Base-by-base conservation (phyloP, 352 stramenopile genomes). In the Pythium phragmiticola region DNA sequence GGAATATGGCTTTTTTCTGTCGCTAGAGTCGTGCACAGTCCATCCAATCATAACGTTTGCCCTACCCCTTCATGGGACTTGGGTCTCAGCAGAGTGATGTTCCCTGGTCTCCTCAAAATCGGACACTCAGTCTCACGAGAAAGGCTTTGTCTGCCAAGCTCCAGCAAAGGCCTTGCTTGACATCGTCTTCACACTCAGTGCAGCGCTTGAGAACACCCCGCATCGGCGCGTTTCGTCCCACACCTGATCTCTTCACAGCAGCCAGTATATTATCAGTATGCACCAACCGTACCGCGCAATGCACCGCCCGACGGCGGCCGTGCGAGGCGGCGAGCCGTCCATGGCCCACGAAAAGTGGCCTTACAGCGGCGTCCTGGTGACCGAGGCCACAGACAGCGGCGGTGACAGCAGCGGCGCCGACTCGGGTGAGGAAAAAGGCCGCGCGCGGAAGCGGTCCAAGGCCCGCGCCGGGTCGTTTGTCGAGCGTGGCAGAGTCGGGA, bases 281-380 rank as follows among this genome's bases (percentile, higher is more conserved):
- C 52, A 58, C 21, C 52, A 58, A 23, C 52, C 49, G 52, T 58
- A 58, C 26, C 52, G 52, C 7, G 52, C 52, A 5, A 58, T 58
- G 52, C 48, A 58, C 36, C 52, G 36, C 3, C 52, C 52, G 19
- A 19, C 36, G 52, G 6, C 17, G 17, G 36, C 39, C 8, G 26
- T 17, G 46, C 19, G 23, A 23, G 47, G 13, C 47, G 47, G 26
- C n/a, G 26, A 36, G 52, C 14, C n/a, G 26, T 33, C 46, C 7
- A 11, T n/a, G 16, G 30, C 36, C 11, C 21, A n/a, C 17, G 52
- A 48, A 3, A 46, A 58, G 34, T 58, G 52, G 52, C 52, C 52
- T 4, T 58, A 58, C 39, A 33, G 37, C 37, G 9, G 17, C 46
- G 46, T 33, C 9, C 16, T 26, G 19, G 16, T 7, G 19, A 21